Percentiles rank a stretch among this genome's conserved stretches.
Evolutionary conservation across 164 flowering plant genomes (phyloP).

Genomic region (Santalum album): DNA sequence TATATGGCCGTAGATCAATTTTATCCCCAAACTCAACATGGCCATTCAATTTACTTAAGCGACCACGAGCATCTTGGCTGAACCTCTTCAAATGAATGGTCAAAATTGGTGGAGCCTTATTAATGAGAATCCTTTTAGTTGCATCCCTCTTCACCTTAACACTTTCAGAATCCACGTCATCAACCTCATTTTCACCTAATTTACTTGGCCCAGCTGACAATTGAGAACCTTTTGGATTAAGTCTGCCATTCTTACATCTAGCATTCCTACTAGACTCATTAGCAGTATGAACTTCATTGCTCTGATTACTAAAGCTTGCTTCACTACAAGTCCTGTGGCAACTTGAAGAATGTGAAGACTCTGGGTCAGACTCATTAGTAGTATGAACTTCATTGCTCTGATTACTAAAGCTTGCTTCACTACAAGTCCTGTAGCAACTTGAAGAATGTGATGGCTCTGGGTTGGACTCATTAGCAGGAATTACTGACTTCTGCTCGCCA

Average conservation of each 20-base stretch:
- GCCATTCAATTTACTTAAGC: conserved; percentile 81
- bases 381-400: conserved; percentile 17
- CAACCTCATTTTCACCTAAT: conserved; percentile 32
- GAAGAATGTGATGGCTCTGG: conserved; percentile 14
- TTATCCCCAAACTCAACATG: conserved; percentile 60
- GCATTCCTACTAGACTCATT: conserved; percentile 14
- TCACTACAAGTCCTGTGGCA: conserved; percentile 10
- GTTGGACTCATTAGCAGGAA: conserved; percentile 4
- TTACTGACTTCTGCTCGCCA: neutral
- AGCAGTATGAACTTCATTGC: conserved; percentile 13
- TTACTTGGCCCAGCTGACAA: conserved; percentile 13
- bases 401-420: conserved; percentile 14
- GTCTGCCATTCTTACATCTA: conserved; percentile 12
- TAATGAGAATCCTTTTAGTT: conserved; percentile 66
- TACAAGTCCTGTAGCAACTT: conserved; percentile 8
- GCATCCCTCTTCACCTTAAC: conserved; percentile 78
- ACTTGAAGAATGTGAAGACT: conserved; percentile 8
- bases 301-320: conserved; percentile 17
- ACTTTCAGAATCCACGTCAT: conserved; percentile 25
- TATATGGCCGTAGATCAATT: conserved; percentile 66
- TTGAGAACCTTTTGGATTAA: conserved; percentile 8
- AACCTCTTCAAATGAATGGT: conserved; percentile 94
- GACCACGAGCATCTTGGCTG: conserved; percentile 92
- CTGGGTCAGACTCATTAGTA: conserved; percentile 19
- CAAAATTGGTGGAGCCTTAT: conserved; percentile 65